Evolutionary conservation across 352 stramenopile genomes (phyloP).

Genomic region (Pythium dissimile): DNA sequence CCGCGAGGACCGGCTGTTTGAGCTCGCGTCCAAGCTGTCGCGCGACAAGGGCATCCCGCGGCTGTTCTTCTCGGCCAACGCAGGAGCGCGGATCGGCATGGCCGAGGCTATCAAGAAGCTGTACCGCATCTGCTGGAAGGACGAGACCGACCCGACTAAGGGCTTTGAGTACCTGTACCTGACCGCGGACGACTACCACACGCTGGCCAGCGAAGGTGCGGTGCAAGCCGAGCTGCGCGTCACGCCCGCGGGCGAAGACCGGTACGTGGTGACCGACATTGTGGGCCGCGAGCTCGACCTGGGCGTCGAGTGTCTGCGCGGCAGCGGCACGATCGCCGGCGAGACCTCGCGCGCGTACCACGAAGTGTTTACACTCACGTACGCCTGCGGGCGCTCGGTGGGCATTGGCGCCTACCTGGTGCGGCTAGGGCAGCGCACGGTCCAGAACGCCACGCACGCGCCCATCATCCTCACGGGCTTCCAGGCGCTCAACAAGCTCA

Average conservation of each 20-base stretch:
- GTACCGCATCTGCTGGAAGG: slow-evolving; percentile 98
- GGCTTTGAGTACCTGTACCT: slow-evolving; percentile 99
- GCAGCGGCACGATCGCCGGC: slow-evolving; percentile 98
- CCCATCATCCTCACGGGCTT: slow-evolving; percentile 99
- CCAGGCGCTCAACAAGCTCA: slow-evolving; percentile 99
- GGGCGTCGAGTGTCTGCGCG: slow-evolving; percentile 99
- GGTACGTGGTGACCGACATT: slow-evolving; percentile 96
- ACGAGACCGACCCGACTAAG: slow-evolving; percentile 94
- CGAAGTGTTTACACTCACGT: slow-evolving; percentile 99
- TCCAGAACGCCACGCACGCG: slow-evolving; percentile 97
- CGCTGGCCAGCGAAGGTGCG: slow-evolving; percentile 84
- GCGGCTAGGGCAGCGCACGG: slow-evolving; percentile 97
- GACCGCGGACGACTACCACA: slow-evolving; percentile 93
- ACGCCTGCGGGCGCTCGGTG: slow-evolving; percentile 98
- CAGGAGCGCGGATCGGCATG: slow-evolving; percentile 97
- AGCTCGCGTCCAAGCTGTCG: slow-evolving; percentile 95
- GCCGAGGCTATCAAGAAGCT: slow-evolving; percentile 97
- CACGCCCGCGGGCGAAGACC: slow-evolving; percentile 66
- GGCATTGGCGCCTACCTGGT: slow-evolving; percentile 99
- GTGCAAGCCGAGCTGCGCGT: slow-evolving; percentile 85
- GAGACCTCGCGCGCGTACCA: slow-evolving; percentile 98
- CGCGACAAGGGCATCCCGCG: slow-evolving; percentile 92
- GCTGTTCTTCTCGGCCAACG: slow-evolving; percentile 99
- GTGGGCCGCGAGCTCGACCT: slow-evolving; percentile 97
- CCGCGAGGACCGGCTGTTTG: slow-evolving; percentile 98